Conservation (phyloP, 176 grass and related monocot genomes). For the Calamus simplicifolius region DNA sequence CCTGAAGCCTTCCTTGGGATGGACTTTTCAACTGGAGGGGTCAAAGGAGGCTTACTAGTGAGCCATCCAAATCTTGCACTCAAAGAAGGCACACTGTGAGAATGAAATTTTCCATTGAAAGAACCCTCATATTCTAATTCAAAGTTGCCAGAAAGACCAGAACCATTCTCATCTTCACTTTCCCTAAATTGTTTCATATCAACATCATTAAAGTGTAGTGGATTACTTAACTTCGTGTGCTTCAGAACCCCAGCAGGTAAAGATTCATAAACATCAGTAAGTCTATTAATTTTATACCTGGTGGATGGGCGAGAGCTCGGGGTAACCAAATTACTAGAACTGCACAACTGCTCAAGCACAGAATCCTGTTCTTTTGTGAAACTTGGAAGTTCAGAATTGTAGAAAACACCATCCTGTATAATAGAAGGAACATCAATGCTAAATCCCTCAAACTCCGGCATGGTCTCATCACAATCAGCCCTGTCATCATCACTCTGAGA, state of each 20-base stretch:
- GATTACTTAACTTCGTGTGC: constrained; percentile 35
- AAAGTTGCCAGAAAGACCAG: constrained; percentile 20
- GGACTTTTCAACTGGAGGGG: constrained; percentile 58
- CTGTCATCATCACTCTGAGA: constrained; percentile 6
- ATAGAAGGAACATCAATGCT: constrained; percentile 20
- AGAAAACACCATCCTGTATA: constrained; percentile 11
- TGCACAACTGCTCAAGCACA: constrained; percentile 3
- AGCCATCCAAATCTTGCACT: constrained; percentile 20
- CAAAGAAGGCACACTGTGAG: constrained; percentile 12
- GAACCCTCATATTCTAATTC: constrained; percentile 38
- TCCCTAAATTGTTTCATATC: constrained; percentile 24
- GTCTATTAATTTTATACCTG: constrained; percentile 31
- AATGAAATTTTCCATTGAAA: constrained; percentile 34
- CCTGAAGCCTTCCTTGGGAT: constrained; percentile 32
- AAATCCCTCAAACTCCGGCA: constrained; percentile 45
- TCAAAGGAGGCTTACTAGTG: constrained; percentile 42
- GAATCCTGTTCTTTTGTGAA: constrained; percentile 17
- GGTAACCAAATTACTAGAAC: constrained; percentile 22
- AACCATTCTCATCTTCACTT: constrained; percentile 25
- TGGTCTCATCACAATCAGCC: constrained; percentile 13
- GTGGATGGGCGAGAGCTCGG: constrained; percentile 14
- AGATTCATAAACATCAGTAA: constrained; percentile 28
- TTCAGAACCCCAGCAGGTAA: constrained; percentile 26
- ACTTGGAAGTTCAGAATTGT: constrained; percentile 6
- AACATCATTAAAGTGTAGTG: constrained; percentile 27